Evolutionary conservation across 2,329 filamentous ascomycete genomes (phyloP).

Genomic region (Leptodontidium sp.): DNA sequence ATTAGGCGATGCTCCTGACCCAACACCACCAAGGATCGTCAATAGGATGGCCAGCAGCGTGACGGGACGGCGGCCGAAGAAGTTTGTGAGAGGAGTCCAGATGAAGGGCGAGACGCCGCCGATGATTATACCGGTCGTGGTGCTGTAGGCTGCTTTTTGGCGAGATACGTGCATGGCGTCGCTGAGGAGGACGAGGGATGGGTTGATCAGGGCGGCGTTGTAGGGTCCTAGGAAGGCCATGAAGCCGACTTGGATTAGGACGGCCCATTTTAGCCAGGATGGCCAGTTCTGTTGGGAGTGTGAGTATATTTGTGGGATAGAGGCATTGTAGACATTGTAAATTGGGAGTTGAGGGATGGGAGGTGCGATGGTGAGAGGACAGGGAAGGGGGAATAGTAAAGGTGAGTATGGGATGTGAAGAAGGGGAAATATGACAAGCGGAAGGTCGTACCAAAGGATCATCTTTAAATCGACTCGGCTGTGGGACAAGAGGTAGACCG

Average conservation of each 20-base stretch:
- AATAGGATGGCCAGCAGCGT: conserved; percentile 42
- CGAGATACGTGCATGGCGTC: conserved; percentile 37
- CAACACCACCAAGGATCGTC: conserved; percentile 43
- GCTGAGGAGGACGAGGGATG: conserved; percentile 42
- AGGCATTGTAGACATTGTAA: neutral
- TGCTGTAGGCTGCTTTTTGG: conserved; percentile 42
- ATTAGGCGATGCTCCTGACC: conserved; percentile 36
- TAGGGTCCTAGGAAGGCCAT: conserved; percentile 46
- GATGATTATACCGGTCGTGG: conserved; percentile 43
- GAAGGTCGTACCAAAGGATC: conserved; percentile 41
- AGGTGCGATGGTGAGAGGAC: neutral
- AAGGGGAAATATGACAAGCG: neutral
- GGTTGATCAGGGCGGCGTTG: conserved; percentile 44
- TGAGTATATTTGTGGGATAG: conserved; percentile 2
- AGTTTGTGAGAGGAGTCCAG: conserved; percentile 41
- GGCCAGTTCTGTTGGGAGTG: conserved; percentile 42
- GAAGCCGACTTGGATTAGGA: conserved; percentile 44
- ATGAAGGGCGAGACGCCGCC: conserved; percentile 45
- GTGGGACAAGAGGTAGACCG: conserved; percentile 43
- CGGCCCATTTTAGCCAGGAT: conserved; percentile 45
- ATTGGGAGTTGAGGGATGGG: neutral
- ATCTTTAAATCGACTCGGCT: conserved; percentile 45
- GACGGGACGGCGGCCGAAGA: conserved; percentile 44
- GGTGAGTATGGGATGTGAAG: neutral
- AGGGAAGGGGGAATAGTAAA: neutral